Conservation (phyloP, 129 eudicot species). For the Centaurea solstitialis region DNA sequence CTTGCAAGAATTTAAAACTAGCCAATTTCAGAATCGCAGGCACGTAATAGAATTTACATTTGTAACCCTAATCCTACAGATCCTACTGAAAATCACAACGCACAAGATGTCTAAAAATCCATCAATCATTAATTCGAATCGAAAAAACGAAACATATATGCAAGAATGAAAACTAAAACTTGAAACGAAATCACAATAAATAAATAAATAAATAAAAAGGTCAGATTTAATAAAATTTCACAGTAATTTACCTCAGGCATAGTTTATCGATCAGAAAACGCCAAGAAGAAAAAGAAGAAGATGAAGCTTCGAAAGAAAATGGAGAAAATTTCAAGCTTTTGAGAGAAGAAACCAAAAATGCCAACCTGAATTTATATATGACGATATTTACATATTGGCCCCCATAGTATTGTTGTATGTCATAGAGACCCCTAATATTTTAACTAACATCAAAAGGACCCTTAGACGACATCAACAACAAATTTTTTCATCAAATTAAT, state of each 20-base stretch:
- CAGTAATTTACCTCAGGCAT: constrained; percentile 13
- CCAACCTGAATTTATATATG: not conserved
- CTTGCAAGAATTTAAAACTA: not conserved
- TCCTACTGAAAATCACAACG: not conserved
- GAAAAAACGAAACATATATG: not conserved
- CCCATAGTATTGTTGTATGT: not conserved
- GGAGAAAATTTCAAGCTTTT: constrained; percentile 17
- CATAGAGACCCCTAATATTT: not conserved
- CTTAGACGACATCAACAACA: not conserved
- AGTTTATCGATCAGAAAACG: not conserved
- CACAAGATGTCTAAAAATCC: not conserved
- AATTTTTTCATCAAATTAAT: not conserved
- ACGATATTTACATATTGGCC: not conserved
- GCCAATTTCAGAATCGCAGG: not conserved
- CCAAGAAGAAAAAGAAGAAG: not conserved
- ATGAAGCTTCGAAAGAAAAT: constrained; percentile 11
- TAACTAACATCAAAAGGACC: not conserved
- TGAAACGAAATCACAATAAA: not conserved
- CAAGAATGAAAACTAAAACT: not conserved
- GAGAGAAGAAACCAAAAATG: not conserved
- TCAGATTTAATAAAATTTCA: not conserved
- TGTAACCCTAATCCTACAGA: constrained; percentile 1
- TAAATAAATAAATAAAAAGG: not conserved
- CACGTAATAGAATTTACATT: not conserved
- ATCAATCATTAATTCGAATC: not conserved